Evolutionary conservation across 352 stramenopile genomes (phyloP), one percentile per base, ranked within the genome.

Genomic region (Globisporangium cylindrosporum): DNA sequence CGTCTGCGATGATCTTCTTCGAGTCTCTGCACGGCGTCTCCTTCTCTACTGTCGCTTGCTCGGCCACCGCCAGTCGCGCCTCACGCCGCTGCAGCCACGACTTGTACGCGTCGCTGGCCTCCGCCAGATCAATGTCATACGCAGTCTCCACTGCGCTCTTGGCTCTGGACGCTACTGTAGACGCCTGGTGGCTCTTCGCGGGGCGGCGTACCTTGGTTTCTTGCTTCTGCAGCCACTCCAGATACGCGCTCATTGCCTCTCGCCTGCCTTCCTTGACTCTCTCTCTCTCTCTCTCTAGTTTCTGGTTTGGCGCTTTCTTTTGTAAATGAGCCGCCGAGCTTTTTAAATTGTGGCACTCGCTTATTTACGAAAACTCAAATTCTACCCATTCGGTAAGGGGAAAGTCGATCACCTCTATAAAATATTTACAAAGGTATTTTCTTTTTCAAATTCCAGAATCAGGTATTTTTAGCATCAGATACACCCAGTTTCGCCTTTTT

Each of bases 171-270:
- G 46, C 63, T 20, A 24, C 14, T 15, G 46, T 6, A 1, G 57
- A 27, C 15, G 65, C n/a, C 59, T 65, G n/a, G 0, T 27, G 34
- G 49, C 29, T 62, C 25, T 20, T 64, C 14, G 5, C 18, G 49
- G 67, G 64, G 0, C 58, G 55, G 1, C 57, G 65, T 36, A 70
- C 59, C 61, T 82, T 82, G 55, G 68, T 68, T 59, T 82, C 75
- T 36, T 76, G 68, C 67, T 82, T 78, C 67, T 74, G 66, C 46
- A 82, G 67, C 75, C 75, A 89, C 62, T 72, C 78, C 14, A 74
- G 59, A 60, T 89, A 89, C 64, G 73, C 64, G 22, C 55, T 71
- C 24, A 67, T 68, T 68, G 41, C 54, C 18, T 59, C 9, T 12
- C 54, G 29, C 3, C 24, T 48, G 1, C 12, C 3, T 46, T 46